Conservation (phyloP, 108 stramenopile genomes). For the Aurantiochytrium sp. region DNA sequence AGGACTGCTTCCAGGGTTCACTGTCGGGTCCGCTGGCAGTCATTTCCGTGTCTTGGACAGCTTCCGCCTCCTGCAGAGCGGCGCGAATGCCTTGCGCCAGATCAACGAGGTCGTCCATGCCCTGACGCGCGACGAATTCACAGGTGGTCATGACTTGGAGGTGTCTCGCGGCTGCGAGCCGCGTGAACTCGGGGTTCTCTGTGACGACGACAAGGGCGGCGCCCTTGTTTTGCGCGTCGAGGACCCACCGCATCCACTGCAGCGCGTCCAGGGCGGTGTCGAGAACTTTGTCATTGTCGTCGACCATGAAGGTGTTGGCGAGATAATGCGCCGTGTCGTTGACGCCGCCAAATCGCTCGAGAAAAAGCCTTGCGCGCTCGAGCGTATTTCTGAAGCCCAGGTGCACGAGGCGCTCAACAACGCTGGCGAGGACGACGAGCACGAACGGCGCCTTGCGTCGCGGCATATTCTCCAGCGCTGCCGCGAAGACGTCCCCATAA, state of each 20-base stretch:
- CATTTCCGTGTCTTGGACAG: neutral
- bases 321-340: neutral
- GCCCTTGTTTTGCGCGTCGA: neutral
- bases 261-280: neutral
- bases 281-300: neutral
- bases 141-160: neutral
- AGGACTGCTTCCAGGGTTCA: neutral
- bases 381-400: neutral
- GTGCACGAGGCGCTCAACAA: neutral
- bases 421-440: neutral
- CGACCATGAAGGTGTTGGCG: neutral
- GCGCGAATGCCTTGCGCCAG: neutral
- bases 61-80: neutral
- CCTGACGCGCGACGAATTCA: neutral
- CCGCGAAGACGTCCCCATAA: constrained; percentile 65
- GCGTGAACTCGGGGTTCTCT: neutral
- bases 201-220: neutral
- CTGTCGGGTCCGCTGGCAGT: neutral
- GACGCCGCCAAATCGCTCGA: neutral
- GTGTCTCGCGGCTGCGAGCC: neutral
- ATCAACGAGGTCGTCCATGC: neutral
- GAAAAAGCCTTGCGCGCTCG: neutral
- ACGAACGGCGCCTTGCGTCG: constrained; percentile 50
- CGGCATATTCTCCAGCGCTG: constrained; percentile 60
- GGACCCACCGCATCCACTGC: neutral